These are phyloP conservation scores for Saussurea involucrata DNA, from an alignment of 129 eudicot genomes.

Conservation along the genomic window DNA sequence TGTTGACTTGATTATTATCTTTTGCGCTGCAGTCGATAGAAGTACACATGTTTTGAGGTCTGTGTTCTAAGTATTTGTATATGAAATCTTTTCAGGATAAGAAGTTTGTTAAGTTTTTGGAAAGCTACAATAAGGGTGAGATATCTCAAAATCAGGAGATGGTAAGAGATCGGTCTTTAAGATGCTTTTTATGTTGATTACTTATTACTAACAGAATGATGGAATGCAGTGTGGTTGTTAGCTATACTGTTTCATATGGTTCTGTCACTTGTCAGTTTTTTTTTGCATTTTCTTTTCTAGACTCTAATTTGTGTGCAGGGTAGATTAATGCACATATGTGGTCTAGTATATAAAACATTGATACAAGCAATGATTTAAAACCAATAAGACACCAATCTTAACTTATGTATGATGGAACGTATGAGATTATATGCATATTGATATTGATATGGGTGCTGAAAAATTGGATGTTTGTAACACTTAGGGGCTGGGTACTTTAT, in stretches of 20 bases:
- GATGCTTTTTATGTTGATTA: background rate
- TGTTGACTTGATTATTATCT: background rate
- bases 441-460: background rate
- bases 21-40: background rate
- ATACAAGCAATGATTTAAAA: no score
- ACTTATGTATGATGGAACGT: no score
- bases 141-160: slow-evolving; percentile 40
- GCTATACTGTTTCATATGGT: background rate
- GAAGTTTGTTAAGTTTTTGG: slow-evolving; percentile 53
- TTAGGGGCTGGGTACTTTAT: background rate
- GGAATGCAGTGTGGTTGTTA: background rate
- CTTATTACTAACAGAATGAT: background rate
- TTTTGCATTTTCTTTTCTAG: background rate
- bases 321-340: no score
- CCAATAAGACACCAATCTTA: no score
- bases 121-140: slow-evolving; percentile 41
- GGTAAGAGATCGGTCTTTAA: slow-evolving; percentile 43
- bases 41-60: background rate
- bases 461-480: background rate
- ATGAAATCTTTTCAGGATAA: slow-evolving; percentile 60
- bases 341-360: no score
- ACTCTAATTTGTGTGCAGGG: background rate
- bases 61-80: background rate
- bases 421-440: no score
- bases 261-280: background rate